Base-by-base conservation (phyloP, 176 grass and related monocot genomes). In the Dendrocalamus sinicus region DNA sequence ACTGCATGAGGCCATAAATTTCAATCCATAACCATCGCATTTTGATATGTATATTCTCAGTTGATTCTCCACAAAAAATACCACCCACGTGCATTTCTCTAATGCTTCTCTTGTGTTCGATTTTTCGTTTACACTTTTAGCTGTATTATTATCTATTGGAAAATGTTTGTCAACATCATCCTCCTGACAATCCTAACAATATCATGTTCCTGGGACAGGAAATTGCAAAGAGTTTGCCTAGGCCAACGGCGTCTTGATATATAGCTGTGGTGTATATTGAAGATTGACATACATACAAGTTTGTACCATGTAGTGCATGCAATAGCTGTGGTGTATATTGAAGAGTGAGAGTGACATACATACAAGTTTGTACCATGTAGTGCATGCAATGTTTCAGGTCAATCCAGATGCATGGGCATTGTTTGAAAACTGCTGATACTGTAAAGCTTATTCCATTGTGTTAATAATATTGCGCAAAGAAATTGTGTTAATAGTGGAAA, bases 141-240 rank as follows among this genome's bases (percentile, higher is more conserved):
- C 53, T 69, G 74, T 82, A 40, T 59, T 43, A 45, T 22, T 48
- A 12, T 17, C 14, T 35, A 11, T 4, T 16, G 6, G 6, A 32
- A 40, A 43, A 51, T 71, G 70, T 17, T 84, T 20, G 67, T 67
- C 24, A 67, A 19, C 52, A 16, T 61, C 47, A 0, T 72, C 63
- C 22, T 59, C 57, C 22, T n/a, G 20, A 57, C 54, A 57, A 20
- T 65, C 6, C 13, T 37, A 37, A 37, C 28, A 51, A 60, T 44
- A 47, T 8, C 8, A 30, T 83, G 26, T 74, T 87, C 15, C 15
- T 37, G 28, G 48, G 30, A 52, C 67, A 90, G 84, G 89, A 90
- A 87, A 87, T 90, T 32, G 89, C 89, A 3, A 87, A 90, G 75
- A 90, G 89, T 68, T 52, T 90, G 73, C 89, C 89, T 3, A 90